phyloP scores from a whole-genome alignment of 176 grass and related monocot species.

The Neostapfia colusana region DNA sequence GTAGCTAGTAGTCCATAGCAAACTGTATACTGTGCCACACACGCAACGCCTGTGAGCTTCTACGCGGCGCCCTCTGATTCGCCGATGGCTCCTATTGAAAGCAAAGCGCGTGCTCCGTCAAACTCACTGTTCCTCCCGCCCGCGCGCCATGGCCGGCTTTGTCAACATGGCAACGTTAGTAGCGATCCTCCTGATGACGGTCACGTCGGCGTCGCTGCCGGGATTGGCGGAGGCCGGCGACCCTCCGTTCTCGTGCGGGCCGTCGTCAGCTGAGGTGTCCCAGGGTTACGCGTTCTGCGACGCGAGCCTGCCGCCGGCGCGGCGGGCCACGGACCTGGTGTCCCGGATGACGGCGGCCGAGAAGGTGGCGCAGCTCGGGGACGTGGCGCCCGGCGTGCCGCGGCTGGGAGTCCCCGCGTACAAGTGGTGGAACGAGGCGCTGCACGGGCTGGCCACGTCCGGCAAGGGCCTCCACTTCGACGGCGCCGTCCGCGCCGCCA shows the following conservation, averaged over 20 bases:
- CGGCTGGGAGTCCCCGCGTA: conserved; percentile 63
- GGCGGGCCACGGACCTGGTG: conserved; percentile 62
- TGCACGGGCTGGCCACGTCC: conserved; percentile 69
- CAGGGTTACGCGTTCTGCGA: conserved; percentile 46
- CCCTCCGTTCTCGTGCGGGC: conserved; percentile 59
- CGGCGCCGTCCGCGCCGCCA: conserved; percentile 42
- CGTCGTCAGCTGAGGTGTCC: neutral
- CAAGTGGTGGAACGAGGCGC: conserved; percentile 83
- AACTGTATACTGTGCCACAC: neutral
- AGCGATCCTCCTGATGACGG: neutral
- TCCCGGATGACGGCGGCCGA: conserved; percentile 47
- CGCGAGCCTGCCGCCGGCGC: neutral
- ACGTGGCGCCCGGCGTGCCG: conserved; percentile 35
- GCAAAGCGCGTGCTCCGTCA: neutral
- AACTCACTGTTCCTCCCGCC: neutral
- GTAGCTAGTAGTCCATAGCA: neutral
- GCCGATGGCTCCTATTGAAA: neutral
- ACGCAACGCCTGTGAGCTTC: neutral
- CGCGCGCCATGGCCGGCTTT: conserved; percentile 11
- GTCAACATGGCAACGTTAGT: neutral
- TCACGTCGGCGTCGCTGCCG: neutral
- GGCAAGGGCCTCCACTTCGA: conserved; percentile 48
- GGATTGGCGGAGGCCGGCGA: neutral
- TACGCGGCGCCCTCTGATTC: neutral
- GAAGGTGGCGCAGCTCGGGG: conserved; percentile 59